phyloP scores from a whole-genome alignment of 306 rosid species.

The Sophora flavescens region DNA sequence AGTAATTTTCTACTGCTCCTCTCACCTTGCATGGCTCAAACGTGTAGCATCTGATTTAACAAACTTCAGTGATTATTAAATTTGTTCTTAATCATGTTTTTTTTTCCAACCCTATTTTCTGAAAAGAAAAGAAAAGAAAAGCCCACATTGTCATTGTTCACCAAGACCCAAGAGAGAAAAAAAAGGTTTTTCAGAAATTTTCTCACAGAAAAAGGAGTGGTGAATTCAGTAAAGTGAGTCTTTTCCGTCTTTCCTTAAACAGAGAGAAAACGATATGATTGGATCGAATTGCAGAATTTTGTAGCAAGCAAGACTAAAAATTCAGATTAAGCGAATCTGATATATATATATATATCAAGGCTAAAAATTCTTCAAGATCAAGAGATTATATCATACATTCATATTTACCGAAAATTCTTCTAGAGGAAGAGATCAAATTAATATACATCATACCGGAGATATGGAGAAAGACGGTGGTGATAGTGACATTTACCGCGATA shows the following conservation, averaged over 20 bases:
- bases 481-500: conserved; percentile 39
- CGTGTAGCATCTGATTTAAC: conserved; percentile 53
- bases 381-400: neutral
- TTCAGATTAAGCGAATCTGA: conserved; percentile 28
- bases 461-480: neutral
- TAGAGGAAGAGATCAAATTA: conserved; percentile 1
- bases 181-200: conserved; percentile 14
- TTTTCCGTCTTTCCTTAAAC: conserved; percentile 29
- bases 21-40: conserved; percentile 67
- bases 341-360: neutral
- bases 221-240: conserved; percentile 30
- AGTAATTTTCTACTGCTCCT: conserved; percentile 25
- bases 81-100: conserved; percentile 2
- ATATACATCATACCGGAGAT: neutral
- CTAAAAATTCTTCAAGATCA: neutral
- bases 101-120: neutral
- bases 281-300: conserved; percentile 36
- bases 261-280: conserved; percentile 31
- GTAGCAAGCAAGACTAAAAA: neutral
- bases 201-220: conserved; percentile 39
- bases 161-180: conserved; percentile 37
- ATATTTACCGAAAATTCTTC: neutral
- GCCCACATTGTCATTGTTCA: conserved; percentile 48
- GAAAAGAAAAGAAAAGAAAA: conserved; percentile 10
- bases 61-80: neutral